These are phyloP conservation scores for Ganoderma leucocontextum DNA, from an alignment of 1,284 basidiomycete genomes.

Conservation along the genomic window DNA sequence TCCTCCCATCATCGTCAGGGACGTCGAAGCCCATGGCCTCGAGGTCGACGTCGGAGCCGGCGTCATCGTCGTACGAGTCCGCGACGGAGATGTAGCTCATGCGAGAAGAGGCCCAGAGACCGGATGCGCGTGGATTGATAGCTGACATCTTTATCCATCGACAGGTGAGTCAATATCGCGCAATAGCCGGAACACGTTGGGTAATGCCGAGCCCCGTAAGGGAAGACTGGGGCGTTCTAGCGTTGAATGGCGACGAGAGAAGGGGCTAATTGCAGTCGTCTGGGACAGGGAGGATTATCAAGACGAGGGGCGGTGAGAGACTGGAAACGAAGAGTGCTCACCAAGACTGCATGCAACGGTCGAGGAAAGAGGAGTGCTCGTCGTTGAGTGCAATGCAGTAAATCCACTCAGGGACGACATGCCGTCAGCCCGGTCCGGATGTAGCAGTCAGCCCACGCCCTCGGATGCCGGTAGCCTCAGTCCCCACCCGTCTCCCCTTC, in stretches of 20 bases:
- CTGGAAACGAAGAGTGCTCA: background rate
- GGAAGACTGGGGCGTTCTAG: constrained; percentile 9
- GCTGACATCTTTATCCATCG: constrained; percentile 36
- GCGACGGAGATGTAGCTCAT: constrained; percentile 37
- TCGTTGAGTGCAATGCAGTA: background rate
- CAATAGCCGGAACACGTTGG: constrained; percentile 7
- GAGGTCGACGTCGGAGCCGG: constrained; percentile 30
- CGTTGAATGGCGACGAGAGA: constrained; percentile 1
- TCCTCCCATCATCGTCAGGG: constrained; percentile 58
- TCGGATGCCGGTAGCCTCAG: no score
- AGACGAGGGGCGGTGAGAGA: background rate
- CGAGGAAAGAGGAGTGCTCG: background rate
- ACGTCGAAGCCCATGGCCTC: constrained; percentile 38
- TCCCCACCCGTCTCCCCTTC: background rate
- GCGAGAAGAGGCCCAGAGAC: constrained; percentile 49
- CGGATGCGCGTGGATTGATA: constrained; percentile 55
- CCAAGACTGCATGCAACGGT: background rate
- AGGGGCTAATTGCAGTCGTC: constrained; percentile 5
- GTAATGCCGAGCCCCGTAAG: constrained; percentile 22
- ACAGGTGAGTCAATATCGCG: constrained; percentile 29
- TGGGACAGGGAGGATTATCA: background rate
- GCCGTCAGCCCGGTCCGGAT: background rate
- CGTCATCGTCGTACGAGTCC: constrained; percentile 30
- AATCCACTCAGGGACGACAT: background rate
- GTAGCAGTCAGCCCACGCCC: background rate